Conservation (phyloP, 2,329 filamentous ascomycete genomes). For the Graphilbum ipis-grandicollis region DNA sequence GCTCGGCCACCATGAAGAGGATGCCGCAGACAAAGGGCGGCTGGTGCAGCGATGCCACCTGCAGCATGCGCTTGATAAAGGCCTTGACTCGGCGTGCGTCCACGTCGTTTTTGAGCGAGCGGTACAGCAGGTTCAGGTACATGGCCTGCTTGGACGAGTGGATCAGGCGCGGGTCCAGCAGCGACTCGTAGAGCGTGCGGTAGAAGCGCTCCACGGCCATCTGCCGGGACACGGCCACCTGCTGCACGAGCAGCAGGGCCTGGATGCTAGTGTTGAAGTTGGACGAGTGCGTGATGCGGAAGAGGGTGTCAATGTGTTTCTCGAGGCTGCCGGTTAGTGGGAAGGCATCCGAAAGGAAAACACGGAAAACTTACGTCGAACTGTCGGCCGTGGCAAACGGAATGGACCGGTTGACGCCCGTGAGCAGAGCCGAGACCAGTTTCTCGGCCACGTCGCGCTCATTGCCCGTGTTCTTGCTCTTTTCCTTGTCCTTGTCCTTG, state of each 20-base stretch:
- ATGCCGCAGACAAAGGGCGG: slow-evolving; percentile 84
- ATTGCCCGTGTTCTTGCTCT: slow-evolving; percentile 18
- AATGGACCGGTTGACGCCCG: slow-evolving; percentile 88
- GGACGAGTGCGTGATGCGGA: slow-evolving; percentile 88
- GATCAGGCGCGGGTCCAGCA: slow-evolving; percentile 75
- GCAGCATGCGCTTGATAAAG: slow-evolving; percentile 84
- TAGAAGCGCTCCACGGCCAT: slow-evolving; percentile 84
- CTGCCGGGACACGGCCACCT: slow-evolving; percentile 67
- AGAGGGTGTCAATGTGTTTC: slow-evolving; percentile 81
- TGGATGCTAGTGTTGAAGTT: slow-evolving; percentile 99
- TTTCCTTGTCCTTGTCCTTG: slow-evolving; percentile 24
- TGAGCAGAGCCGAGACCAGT: slow-evolving; percentile 76
- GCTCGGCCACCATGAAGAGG: slow-evolving; percentile 73
- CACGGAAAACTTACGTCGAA: slow-evolving; percentile 41
- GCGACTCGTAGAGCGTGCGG: slow-evolving; percentile 83
- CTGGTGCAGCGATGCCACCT: slow-evolving; percentile 75
- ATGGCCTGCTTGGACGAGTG: slow-evolving; percentile 89
- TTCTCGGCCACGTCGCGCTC: slow-evolving; percentile 72
- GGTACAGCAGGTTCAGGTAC: slow-evolving; percentile 83
- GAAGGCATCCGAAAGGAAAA: neutral
- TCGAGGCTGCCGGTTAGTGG: slow-evolving; percentile 59
- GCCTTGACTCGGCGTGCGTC: slow-evolving; percentile 86
- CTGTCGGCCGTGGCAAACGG: slow-evolving; percentile 77
- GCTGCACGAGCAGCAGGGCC: slow-evolving; percentile 85
- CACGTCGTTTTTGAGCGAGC: slow-evolving; percentile 76